Percentiles rank a stretch among this genome's conserved stretches.
Evolutionary conservation across 257 asterid species (phyloP).

Genomic region (Petrea volubilis): DNA sequence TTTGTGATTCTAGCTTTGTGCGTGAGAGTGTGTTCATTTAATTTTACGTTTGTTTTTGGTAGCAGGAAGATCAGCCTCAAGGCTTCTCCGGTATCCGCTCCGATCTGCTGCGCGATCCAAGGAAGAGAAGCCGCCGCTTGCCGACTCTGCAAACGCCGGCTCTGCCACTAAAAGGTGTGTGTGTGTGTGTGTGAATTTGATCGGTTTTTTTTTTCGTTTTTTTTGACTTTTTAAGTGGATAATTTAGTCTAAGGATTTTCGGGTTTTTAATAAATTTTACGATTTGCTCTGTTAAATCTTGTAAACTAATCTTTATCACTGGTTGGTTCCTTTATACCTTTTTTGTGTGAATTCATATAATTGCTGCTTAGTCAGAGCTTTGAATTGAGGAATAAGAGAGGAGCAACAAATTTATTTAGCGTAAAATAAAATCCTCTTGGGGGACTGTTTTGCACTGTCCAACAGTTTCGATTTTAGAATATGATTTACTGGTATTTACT

Average conservation of each 20-base stretch:
- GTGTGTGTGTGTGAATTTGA: background rate
- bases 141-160: conserved; percentile 52
- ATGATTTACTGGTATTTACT: background rate
- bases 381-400: background rate
- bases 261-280: background rate
- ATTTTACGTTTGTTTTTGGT: conserved; percentile 17
- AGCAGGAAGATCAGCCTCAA: conserved; percentile 52
- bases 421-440: too few species aligned
- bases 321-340: background rate
- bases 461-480: background rate
- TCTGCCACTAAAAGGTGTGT: conserved; percentile 53
- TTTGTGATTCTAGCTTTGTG: background rate
- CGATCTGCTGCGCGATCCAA: conserved; percentile 62
- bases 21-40: background rate
- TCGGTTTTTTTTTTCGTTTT: background rate
- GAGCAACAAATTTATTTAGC: background rate
- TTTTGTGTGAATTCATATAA: background rate
- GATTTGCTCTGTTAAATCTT: background rate
- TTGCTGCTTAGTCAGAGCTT: background rate
- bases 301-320: background rate
- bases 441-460: background rate
- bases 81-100: conserved; percentile 88
- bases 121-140: conserved; percentile 67
- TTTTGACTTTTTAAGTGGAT: background rate
- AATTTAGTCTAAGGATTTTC: background rate